A percentile compares a stretch with the other conserved stretches of the same genome.
Conservation (phyloP, 164 flowering plant species). For the Magnolia changhungtana region DNA sequence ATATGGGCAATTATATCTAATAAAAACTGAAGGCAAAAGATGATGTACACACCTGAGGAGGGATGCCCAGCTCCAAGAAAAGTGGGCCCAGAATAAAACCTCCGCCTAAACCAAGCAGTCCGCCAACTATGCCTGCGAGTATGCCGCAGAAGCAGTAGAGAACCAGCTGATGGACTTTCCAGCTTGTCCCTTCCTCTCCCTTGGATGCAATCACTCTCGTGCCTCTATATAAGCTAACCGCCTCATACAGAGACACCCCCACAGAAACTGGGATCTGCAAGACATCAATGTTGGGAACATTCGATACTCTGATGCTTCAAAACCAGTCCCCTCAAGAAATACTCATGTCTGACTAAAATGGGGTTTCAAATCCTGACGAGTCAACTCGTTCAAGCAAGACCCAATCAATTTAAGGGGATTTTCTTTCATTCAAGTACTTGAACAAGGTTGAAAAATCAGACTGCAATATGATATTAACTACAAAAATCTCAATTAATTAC, state of each 20-base stretch:
- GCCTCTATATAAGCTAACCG: conserved; percentile 68
- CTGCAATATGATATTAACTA: too few species aligned
- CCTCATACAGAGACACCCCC: conserved; percentile 69
- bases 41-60: conserved; percentile 65
- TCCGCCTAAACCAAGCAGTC: conserved; percentile 92
- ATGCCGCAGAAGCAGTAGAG: conserved; percentile 59
- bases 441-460: too few species aligned
- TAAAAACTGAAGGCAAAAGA: background rate
- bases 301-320: background rate
- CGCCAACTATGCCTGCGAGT: conserved; percentile 87
- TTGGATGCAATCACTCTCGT: conserved; percentile 58
- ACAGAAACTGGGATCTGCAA: conserved; percentile 76
- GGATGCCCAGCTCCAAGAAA: conserved; percentile 88
- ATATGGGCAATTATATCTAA: background rate
- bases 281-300: conserved; percentile 5
- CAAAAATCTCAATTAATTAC: too few species aligned
- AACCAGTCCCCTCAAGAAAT: background rate
- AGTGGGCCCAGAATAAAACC: conserved; percentile 94
- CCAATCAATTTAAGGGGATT: background rate
- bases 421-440: too few species aligned
- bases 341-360: background rate
- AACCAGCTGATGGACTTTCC: conserved; percentile 55
- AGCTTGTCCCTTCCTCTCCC: conserved; percentile 50
- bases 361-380: background rate
- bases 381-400: background rate